These are phyloP conservation scores for Candida sithepensis DNA, from an alignment of 805 yeast genomes.

Conservation along the genomic window DNA sequence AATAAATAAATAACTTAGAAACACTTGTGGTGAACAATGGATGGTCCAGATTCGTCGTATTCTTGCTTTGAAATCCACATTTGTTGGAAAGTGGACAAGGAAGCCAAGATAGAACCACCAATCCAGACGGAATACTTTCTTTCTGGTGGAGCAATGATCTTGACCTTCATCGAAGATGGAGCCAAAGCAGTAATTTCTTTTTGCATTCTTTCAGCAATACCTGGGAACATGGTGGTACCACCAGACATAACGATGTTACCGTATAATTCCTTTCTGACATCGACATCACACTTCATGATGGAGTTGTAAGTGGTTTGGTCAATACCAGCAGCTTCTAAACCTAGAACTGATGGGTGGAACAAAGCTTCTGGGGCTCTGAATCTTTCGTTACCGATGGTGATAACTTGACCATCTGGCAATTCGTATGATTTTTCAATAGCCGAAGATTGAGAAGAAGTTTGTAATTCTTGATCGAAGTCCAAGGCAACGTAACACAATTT, in stretches of 20 bases:
- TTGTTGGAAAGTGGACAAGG: conserved; percentile 99
- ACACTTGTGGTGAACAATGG: conserved; percentile 96
- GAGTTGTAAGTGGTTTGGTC: conserved; percentile 96
- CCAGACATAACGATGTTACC: conserved; percentile 99
- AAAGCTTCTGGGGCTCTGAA: conserved; percentile 99
- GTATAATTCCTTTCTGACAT: conserved; percentile 97
- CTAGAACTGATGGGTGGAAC: conserved; percentile 94
- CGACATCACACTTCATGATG: conserved; percentile 98
- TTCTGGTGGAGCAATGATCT: conserved; percentile 99
- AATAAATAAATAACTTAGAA: conserved; percentile 47
- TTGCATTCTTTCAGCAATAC: conserved; percentile 99
- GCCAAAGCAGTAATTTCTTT: conserved; percentile 99
- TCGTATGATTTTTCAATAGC: conserved; percentile 98
- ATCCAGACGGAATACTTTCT: conserved; percentile 99
- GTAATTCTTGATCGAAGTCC: conserved; percentile 99
- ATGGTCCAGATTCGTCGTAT: conserved; percentile 99
- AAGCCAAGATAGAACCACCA: conserved; percentile 99
- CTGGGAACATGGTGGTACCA: conserved; percentile 99
- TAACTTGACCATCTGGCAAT: conserved; percentile 99
- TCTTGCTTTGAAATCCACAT: conserved; percentile 99
- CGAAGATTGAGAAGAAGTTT: conserved; percentile 97
- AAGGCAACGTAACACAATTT: conserved; percentile 98
- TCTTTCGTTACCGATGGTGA: conserved; percentile 99
- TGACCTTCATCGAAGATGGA: conserved; percentile 99
- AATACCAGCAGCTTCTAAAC: conserved; percentile 95